Evolutionary conservation across 148 eudicot species (phyloP), one percentile per base, ranked within the genome.

Genomic region (Nepenthes mirabilis): DNA sequence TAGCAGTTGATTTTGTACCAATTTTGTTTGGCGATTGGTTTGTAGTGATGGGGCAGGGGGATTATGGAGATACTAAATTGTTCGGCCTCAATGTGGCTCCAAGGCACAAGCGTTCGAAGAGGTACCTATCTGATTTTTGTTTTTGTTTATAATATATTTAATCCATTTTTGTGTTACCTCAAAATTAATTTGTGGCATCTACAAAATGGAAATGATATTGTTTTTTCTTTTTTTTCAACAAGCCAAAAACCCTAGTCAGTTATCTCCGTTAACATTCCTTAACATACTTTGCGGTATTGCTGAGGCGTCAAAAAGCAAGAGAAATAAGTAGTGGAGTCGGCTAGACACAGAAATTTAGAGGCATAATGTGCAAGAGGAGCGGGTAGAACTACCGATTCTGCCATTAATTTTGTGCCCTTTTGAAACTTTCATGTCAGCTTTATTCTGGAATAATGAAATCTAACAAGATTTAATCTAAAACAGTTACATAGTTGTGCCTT

Each of bases 61-160:
- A 69, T 14, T 57, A 63, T 70, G 76, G 56, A 68, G 77, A 68
- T 60, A 50, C 59, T 43, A 75, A 78, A 66, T 35, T 69, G 45
- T 59, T 60, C 64, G 78, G 68, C 47, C 37, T 73, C 2, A 72
- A 63, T 65, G 61, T 74, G 57, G 50, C 74, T 64, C 64, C 75
- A 36, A 67, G 55, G 52, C 91, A 79, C 76, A 73, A 75, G 67
- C 80, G 86, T 57, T 84, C 85, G n/a, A 84, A 80, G 74, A 87
- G 97, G 95, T 86, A 54, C 52, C 52, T 9, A 55, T 55, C 34
- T 23, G 58, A 55, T 58, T 58, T 58, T 8, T 57, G 7, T 57
- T 61, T 51, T 33, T 9, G 9, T 23, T 14, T 60, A 9, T 6
- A 36, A 5, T 36, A 33, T 40, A 2, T 43, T 45, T 14, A 49